Evolutionary conservation across 345 rosid species (phyloP).

Genomic region (Linum tenue): DNA sequence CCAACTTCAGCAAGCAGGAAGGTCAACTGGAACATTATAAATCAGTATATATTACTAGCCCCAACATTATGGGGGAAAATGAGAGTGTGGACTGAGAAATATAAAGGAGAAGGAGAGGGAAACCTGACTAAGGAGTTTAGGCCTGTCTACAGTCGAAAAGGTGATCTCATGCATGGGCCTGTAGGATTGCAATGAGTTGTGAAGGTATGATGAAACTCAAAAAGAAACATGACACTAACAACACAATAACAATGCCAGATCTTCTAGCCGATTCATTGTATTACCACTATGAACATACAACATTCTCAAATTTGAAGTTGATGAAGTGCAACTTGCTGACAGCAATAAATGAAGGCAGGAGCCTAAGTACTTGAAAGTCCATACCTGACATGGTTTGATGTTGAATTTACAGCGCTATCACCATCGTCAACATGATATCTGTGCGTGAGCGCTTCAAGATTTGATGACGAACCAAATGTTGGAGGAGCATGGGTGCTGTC

Average conservation of each 20-base stretch:
- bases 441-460: slow-evolving; percentile 53
- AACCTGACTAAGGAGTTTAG: slow-evolving; percentile 91
- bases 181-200: slow-evolving; percentile 21
- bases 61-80: background rate
- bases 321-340: background rate
- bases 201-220: slow-evolving; percentile 2
- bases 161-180: slow-evolving; percentile 98
- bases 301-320: background rate
- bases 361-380: background rate
- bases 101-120: slow-evolving; percentile 11
- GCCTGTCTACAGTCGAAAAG: slow-evolving; percentile 85
- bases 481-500: slow-evolving; percentile 76
- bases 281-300: background rate
- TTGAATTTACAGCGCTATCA: slow-evolving; percentile 45
- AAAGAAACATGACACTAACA: background rate
- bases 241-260: background rate
- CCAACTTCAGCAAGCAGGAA: slow-evolving; percentile 86
- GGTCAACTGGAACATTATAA: slow-evolving; percentile 48
- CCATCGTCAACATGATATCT: slow-evolving; percentile 48
- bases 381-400: slow-evolving; percentile 28
- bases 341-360: background rate
- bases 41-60: slow-evolving; percentile 3
- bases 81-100: background rate
- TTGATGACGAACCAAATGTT: slow-evolving; percentile 84
- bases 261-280: background rate